Evolutionary conservation across 169 alveolate genomes (phyloP).

Genomic region (Eimeria nieschulzi): DNA sequence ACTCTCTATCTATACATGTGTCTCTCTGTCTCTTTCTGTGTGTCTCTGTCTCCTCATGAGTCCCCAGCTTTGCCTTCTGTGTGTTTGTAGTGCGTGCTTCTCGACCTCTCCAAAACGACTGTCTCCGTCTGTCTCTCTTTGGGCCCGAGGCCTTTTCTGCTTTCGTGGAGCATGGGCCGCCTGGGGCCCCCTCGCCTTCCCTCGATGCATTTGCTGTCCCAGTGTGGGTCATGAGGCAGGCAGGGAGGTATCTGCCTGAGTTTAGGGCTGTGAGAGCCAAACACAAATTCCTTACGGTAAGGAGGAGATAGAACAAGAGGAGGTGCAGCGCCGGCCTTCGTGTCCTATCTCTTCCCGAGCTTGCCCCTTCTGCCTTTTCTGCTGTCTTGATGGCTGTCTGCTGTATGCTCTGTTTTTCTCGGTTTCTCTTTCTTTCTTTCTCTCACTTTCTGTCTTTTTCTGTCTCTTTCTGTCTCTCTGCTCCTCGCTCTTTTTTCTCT

Average conservation of each 20-base stretch:
- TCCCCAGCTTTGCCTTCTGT: not conserved
- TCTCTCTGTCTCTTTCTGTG: not conserved
- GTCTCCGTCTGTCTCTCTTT: constrained; percentile 20
- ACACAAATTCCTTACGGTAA: constrained; percentile 82
- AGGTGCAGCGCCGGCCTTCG: no score
- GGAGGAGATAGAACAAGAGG: no score
- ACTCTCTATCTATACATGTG: not conserved
- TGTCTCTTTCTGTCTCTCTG: not conserved
- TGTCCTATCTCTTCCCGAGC: no score
- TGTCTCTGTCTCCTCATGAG: not conserved
- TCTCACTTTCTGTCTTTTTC: not conserved
- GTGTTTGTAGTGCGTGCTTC: not conserved
- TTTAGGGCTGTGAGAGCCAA: constrained; percentile 78
- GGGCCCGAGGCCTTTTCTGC: constrained; percentile 22
- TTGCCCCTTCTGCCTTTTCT: no score
- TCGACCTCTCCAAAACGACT: constrained; percentile 13
- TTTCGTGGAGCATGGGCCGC: not conserved
- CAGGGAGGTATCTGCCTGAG: constrained; percentile 90
- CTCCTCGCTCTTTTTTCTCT: not conserved
- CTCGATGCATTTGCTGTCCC: constrained; percentile 75
- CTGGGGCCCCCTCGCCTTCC: not conserved
- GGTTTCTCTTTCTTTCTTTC: not conserved
- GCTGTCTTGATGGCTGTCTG: no score
- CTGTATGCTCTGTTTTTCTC: no score
- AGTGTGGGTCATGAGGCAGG: constrained; percentile 90